phyloP scores from a whole-genome alignment of 306 rosid species.

The Dryas drummondii region DNA sequence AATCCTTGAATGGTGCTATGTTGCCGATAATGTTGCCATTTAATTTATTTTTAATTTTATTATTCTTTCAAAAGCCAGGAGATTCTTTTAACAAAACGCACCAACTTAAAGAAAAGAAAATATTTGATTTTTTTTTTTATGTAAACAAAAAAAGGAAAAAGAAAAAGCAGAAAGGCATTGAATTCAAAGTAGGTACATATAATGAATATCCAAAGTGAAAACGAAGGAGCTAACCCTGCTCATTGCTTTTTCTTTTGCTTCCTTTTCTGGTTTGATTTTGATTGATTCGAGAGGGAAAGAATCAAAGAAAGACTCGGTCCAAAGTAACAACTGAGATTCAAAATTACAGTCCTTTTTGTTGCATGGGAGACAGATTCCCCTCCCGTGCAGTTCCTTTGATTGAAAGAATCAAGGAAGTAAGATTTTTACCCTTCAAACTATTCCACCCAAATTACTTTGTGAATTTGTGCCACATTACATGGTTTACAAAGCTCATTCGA shows the following conservation, averaged over 20 bases:
- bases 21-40: background rate
- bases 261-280: conserved; percentile 47
- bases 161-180: conserved; percentile 5
- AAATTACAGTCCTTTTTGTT: conserved; percentile 40
- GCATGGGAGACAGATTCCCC: conserved; percentile 74
- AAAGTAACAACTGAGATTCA: conserved; percentile 53
- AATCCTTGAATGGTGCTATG: conserved; percentile 25
- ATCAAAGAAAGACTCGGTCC: conserved; percentile 46
- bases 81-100: background rate
- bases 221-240: conserved; percentile 45
- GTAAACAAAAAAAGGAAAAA: background rate
- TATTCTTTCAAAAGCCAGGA: background rate
- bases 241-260: conserved; percentile 64
- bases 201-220: conserved; percentile 38
- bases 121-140: background rate
- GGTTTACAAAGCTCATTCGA: background rate
- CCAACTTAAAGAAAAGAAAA: background rate
- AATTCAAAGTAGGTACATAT: background rate
- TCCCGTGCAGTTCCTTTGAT: conserved; percentile 46
- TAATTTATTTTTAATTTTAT: background rate
- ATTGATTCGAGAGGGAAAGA: conserved; percentile 65
- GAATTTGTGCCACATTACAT: background rate
- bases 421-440: background rate
- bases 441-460: background rate
- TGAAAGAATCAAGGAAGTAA: conserved; percentile 12